Base-by-base conservation (phyloP, 352 stramenopile genomes). In the Pilasporangium apinafurcum region DNA sequence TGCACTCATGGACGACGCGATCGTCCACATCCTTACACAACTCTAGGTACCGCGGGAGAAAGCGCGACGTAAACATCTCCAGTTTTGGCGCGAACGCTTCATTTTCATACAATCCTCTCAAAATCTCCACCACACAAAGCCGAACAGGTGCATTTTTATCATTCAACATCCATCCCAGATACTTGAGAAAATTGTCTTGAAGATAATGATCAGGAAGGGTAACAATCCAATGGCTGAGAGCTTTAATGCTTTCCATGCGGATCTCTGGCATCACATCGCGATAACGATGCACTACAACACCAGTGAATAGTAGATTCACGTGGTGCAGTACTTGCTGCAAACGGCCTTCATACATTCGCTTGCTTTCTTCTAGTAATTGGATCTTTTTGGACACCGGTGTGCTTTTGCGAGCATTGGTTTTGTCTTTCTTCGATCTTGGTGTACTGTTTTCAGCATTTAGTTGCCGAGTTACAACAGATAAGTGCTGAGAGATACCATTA, bases 141-240 rank as follows among this genome's bases (percentile, higher is more conserved):
- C 95, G 89, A 27, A 98, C 95, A 10, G 47, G 29, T 1, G 68
- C 63, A 35, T 82, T 66, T 56, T 96, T 96, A 68, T 98, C 92
- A 47, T 85, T 94, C 33, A 97, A 48, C 51, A 98, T 86, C 94
- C 94, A 98, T 5, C 90, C 94, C 40, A 98, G 78, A 59, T 98
- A 98, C 59, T 98, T 98, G 40, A 98, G 58, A 49, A 95, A 97
- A 48, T 93, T 96, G 51, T 97, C 84, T 37, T 90, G 90, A 26
- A 98, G 57, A 43, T 96, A 98, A 0, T 96, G 65, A 27, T 95
- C 83, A 0, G 92, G 89, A 16, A 96, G 48, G 12, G 82, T 66
- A 9, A 79, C 62, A 25, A 87, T 90, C 79, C 94, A 96, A 31
- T 80, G 56, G 0, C 78, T 79, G 8, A 98, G 71, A 8, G 79